Base-by-base conservation (phyloP, 257 asterid species). In the Capsicum chinense region DNA sequence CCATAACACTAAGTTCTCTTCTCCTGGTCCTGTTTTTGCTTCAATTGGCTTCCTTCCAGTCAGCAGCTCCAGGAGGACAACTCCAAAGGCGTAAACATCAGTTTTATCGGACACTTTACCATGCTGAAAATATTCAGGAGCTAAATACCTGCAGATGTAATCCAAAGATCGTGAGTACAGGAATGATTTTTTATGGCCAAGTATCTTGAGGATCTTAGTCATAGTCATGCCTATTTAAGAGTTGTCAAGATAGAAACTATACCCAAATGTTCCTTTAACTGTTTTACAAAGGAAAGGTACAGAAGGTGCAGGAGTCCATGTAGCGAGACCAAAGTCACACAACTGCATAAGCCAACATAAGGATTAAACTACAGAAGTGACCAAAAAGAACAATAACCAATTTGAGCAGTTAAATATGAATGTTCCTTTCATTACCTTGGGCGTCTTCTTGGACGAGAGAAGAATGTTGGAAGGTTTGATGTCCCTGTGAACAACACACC, bases 201-300 rank as follows among this genome's bases (percentile, higher is more conserved):
- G 81, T 26, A 76, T 7, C 0, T 42, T 3, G 10, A 2, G 82
- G 66, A 54, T 16, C 14, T 7, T 26, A 5, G 54, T 26, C 64
- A 33, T 14, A 78, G 50, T 3, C 14, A 78, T 4, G 64, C 82
- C 82, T 78, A 70, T 37, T 7, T 0, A 54, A 26, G 50, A 78
- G 50, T 54, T 76, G 12, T 26, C 64, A 78, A 78, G 64, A 50
- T 7, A 3, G 62, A 52, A 26, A 78, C 10, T 54, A 56, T 93
- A 95, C 99, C 99, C 99, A n/a, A 95, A 93, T 54, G 99, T 95
- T 82, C 97, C 99, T 84, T 95, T 95, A 21, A 95, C 99, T 48
- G 99, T 95, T 85, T 94, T 95, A 91, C 99, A 95, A 42, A 94
- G 95, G 88, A 95, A 95, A 42, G 98, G 98, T 3, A 93, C 91